phyloP scores from a whole-genome alignment of 345 rosid genomes.

The Odontarrhena argentea region DNA sequence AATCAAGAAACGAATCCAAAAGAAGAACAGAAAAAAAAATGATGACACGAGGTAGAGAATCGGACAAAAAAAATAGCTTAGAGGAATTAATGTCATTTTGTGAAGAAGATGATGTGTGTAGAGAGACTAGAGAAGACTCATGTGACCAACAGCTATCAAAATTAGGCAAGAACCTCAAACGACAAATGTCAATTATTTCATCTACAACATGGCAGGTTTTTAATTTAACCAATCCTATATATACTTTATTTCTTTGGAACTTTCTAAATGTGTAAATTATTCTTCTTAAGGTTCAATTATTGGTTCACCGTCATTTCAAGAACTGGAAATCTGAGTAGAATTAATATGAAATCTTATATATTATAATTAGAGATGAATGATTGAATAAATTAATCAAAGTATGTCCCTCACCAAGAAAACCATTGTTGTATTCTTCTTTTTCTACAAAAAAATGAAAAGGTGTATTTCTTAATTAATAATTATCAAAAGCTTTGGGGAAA shows the following conservation, averaged over 20 bases:
- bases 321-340: background rate
- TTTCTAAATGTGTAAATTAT: conserved; percentile 24
- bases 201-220: conserved; percentile 8
- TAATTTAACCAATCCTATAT: background rate
- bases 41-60: conserved; percentile 18
- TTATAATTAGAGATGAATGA: background rate
- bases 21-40: background rate
- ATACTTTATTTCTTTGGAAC: conserved; percentile 27
- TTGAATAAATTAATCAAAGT: background rate
- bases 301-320: conserved; percentile 18
- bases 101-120: conserved; percentile 26
- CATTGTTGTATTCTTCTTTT: background rate
- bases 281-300: background rate
- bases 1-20: conserved; percentile 32
- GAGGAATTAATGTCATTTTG: conserved; percentile 33
- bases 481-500: no score
- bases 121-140: conserved; percentile 27
- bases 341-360: background rate
- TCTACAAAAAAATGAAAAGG: background rate
- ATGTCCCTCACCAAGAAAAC: conserved; percentile 23
- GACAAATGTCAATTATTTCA: conserved; percentile 34
- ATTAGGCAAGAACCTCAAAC: conserved; percentile 30
- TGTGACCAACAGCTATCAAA: conserved; percentile 38
- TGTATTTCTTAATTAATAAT: no score
- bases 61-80: conserved; percentile 29